Evolutionary conservation across 2,329 filamentous ascomycete species (phyloP).

Genomic region (Sporothrix schenckii): DNA sequence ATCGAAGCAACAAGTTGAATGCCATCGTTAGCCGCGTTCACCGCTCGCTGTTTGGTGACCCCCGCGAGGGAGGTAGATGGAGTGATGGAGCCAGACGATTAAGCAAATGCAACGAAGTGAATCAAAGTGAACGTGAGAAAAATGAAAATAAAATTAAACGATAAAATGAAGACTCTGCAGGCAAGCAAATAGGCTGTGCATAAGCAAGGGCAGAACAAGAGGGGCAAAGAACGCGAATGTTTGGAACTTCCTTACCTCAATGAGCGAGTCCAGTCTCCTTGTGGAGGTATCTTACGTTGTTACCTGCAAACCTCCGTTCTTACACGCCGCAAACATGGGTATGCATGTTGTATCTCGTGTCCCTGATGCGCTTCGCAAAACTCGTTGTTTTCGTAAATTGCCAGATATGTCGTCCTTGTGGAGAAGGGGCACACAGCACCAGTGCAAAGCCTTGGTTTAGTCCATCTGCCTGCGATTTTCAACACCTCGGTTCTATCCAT

Average conservation of each 20-base stretch:
- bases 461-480: constrained; percentile 21
- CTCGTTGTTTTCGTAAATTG: background rate
- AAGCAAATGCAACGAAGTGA: constrained; percentile 6
- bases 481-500: constrained; percentile 26
- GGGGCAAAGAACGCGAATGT: background rate
- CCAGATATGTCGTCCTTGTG: constrained; percentile 12
- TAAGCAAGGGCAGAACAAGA: background rate
- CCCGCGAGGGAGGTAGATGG: constrained; percentile 20
- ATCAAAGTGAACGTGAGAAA: background rate
- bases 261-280: constrained; percentile 3
- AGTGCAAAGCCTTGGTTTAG: constrained; percentile 5
- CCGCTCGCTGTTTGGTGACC: constrained; percentile 23
- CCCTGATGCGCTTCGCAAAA: background rate
- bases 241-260: background rate
- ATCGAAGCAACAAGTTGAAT: constrained; percentile 26
- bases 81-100: constrained; percentile 1
- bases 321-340: background rate
- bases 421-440: background rate
- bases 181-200: constrained; percentile 21
- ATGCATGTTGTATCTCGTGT: background rate
- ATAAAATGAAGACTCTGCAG: background rate
- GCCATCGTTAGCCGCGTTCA: constrained; percentile 38
- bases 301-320: background rate
- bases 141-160: background rate
- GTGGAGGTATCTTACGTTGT: background rate